Evolutionary conservation across 495 filamentous ascomycete species (phyloP), one percentile per base, ranked within the genome.

Genomic region (Wilcoxina mikolae): DNA sequence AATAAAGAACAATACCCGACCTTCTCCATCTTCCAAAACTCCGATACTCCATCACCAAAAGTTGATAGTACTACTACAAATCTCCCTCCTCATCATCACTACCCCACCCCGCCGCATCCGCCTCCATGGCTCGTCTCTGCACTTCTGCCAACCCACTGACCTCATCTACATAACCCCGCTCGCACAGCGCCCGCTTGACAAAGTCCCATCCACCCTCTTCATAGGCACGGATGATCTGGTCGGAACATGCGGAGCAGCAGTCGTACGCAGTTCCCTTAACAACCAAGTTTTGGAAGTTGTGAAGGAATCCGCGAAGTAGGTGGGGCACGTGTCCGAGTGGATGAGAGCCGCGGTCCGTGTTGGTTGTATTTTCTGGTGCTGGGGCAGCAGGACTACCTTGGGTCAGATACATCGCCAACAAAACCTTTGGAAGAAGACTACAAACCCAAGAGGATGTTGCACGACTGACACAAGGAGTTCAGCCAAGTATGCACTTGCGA

Each of bases 121-220:
- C 76, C 64, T 76, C 77, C 65, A 91, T 87, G 0, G 90, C 91
- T 64, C 70, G 72, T 62, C 82, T 74, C 67, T 95, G 90, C 54
- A 95, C 88, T 73, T 95, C 89, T 46, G 84, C 86, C 35, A 96
- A 72, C 7, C 91, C 91, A 61, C 85, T 93, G 35, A 96, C 69
- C 64, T 95, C 87, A 59, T 88, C 85, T 0, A 98, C 84, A 65
- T 85, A 95, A 2, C 88, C 83, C 49, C 77, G 78, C 66, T 93
- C 84, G 58, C 84, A 80, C 4, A 96, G 70, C 24, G 89, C 91
- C 61, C 73, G 80, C 71, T 84, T 84, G 33, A 98, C 83, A 68
- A 98, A 96, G 3, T 78, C 77, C 87, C 88, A 98, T 0, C 83
- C 85, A 41, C 82, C 76, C 24, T 72, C 68, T 55, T 75, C 72